phyloP scores from a whole-genome alignment of 305 asterid genomes.

The Withania somnifera region DNA sequence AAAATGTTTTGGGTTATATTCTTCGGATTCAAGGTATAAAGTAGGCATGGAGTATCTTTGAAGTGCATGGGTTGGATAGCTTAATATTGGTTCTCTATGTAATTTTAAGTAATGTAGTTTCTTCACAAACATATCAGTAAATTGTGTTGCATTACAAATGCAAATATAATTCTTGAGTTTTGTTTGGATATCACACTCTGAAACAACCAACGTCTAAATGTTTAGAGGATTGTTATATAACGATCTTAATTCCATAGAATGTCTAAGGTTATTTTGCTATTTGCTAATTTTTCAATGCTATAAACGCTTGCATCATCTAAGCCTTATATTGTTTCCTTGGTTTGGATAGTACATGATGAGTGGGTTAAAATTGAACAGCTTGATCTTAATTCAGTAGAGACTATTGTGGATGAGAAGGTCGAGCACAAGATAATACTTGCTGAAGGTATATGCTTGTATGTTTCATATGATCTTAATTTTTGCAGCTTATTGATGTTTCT shows the following conservation, averaged over 20 bases:
- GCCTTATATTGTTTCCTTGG: too few relatives aligned
- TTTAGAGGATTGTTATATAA: neutral
- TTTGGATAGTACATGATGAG: too few relatives aligned
- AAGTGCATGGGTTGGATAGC: neutral
- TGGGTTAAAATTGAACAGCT: constrained; percentile 91
- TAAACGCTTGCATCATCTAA: too few relatives aligned
- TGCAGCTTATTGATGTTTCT: too few relatives aligned
- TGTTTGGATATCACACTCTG: neutral
- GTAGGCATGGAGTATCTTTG: neutral
- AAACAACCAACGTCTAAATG: neutral
- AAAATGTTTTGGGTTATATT: neutral
- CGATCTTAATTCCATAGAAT: too few relatives aligned
- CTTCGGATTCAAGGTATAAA: neutral
- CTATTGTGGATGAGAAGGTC: constrained; percentile 88
- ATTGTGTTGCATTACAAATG: neutral
- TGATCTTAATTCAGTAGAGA: constrained; percentile 88
- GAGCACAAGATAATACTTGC: constrained; percentile 99
- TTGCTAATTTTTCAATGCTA: too few relatives aligned
- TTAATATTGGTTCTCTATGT: neutral
- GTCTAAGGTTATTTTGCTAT: too few relatives aligned
- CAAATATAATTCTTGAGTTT: neutral
- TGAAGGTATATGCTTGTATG: too few relatives aligned
- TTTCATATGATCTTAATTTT: too few relatives aligned
- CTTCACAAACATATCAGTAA: neutral
- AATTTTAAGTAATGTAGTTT: neutral